Evolutionary conservation across 495 filamentous ascomycete genomes (phyloP), one percentile per base, ranked within the genome.

Genomic region (Xylaria curta): DNA sequence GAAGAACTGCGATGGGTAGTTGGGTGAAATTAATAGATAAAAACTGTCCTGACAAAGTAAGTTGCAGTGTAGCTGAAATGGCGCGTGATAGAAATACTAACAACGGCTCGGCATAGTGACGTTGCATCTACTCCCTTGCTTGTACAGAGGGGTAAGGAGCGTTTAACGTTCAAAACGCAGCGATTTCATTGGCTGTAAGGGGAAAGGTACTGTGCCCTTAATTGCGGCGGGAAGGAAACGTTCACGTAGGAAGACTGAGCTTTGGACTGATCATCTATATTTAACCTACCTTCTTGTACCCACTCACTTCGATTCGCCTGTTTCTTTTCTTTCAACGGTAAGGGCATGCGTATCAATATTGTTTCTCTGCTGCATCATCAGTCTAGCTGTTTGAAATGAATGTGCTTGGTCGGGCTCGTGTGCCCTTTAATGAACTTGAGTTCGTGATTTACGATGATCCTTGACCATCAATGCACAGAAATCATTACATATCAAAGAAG

Each of bases 291-390:
- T 36, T 7, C 4, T 36, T 36, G n/a, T 6, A 36, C 33, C 33
- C 0, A 36, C 33, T 36, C 33, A 6, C 33, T 36, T 7, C 6
- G 33, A 36, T 7, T 36, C 4, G 6, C 33, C 4, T 7, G 4
- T 36, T 36, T 4, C 33, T 36, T 36, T 36, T 36, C 33, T 36
- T 36, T 36, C 6, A 36, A 36, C 33, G 33, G 33, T 36, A 36
- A 36, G 33, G 33, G 33, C 4, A 36, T 36, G 28, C n/a, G 31
- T 7, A 28, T 59, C n/a, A 13, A 15, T 6, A 31, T n/a, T 38
- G 2, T 47, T 64, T 9, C 61, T 64, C 42, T 64, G 47, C 42
- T 40, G 40, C 61, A 64, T 64, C 61, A 64, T 64, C 0, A 64
- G 42, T 9, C 10, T 64, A 13, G 61, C 61, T 21, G 12, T 47